Evolutionary conservation across 2,329 filamentous ascomycete species (phyloP).

Genomic region (Hymenoscyphus fraxineus): DNA sequence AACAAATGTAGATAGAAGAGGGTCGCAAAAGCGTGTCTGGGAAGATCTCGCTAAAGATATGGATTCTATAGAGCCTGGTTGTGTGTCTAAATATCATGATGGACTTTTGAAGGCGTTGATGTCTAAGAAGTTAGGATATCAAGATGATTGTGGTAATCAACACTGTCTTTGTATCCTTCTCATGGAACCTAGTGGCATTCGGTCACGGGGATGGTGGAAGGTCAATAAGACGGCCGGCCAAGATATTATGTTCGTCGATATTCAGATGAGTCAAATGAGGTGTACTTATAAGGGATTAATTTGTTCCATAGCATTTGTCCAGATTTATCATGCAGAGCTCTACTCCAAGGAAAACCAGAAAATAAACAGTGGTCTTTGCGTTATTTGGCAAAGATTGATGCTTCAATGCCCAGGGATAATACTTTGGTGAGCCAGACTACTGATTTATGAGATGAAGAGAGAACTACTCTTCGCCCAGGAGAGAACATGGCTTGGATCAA

Average conservation of each 20-base stretch:
- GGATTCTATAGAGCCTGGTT: slow-evolving; percentile 31
- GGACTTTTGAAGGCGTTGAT: not conserved
- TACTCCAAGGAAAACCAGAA: not conserved
- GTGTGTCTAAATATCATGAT: not conserved
- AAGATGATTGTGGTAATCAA: not conserved
- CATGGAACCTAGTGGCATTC: no score
- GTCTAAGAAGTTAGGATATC: not conserved
- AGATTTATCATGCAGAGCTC: not conserved
- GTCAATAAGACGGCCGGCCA: no score
- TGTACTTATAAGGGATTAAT: not conserved
- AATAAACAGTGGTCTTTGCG: no score
- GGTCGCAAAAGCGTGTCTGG: slow-evolving; percentile 32
- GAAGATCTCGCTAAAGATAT: slow-evolving; percentile 30
- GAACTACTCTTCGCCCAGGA: no score
- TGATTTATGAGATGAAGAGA: no score
- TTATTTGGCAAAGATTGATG: no score
- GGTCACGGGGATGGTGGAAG: no score
- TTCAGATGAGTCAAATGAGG: not conserved
- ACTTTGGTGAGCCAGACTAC: no score
- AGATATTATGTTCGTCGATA: not conserved
- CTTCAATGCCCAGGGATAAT: no score
- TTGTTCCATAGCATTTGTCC: not conserved
- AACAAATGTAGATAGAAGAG: slow-evolving; percentile 26
- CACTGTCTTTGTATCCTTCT: not conserved
- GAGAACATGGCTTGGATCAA: no score